Conservation (phyloP, 306 rosid genomes). For the Alnus glutinosa region DNA sequence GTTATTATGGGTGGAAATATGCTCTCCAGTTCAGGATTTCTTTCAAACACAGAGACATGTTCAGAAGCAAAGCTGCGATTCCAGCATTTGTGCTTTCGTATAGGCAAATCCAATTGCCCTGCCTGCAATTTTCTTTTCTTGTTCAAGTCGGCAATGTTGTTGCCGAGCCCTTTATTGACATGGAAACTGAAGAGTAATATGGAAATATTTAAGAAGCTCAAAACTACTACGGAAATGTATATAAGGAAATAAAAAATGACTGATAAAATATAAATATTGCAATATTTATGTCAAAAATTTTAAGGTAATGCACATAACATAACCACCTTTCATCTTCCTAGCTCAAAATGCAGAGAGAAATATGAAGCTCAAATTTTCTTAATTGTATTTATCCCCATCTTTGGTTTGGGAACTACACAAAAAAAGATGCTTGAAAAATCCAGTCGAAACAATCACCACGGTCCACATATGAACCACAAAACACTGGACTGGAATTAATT, state of each 20-base stretch:
- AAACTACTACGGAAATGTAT: background rate
- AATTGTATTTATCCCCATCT: background rate
- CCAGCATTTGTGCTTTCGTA: slow-evolving; percentile 60
- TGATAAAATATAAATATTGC: background rate
- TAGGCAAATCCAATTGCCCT: slow-evolving; percentile 57
- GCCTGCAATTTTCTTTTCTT: slow-evolving; percentile 71
- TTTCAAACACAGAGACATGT: slow-evolving; percentile 30
- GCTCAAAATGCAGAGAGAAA: background rate
- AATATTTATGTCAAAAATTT: background rate
- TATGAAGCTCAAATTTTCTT: background rate
- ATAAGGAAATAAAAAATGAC: background rate
- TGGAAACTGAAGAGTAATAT: slow-evolving; percentile 35
- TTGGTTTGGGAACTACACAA: background rate
- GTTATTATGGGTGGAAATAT: slow-evolving; percentile 9
- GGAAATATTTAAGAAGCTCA: slow-evolving; percentile 31
- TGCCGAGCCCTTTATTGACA: slow-evolving; percentile 26
- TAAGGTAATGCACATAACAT: background rate
- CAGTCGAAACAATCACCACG: background rate
- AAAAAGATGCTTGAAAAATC: background rate
- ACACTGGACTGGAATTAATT: background rate
- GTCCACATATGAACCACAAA: background rate
- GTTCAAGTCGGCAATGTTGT: slow-evolving; percentile 31
- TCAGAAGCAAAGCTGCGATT: slow-evolving; percentile 35
- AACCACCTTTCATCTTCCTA: background rate
- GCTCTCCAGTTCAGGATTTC: slow-evolving; percentile 32